A percentile compares a stretch with the other conserved stretches of the same genome.
Evolutionary conservation across 1,284 basidiomycete genomes (phyloP).

Genomic region (Trametes pubescens): DNA sequence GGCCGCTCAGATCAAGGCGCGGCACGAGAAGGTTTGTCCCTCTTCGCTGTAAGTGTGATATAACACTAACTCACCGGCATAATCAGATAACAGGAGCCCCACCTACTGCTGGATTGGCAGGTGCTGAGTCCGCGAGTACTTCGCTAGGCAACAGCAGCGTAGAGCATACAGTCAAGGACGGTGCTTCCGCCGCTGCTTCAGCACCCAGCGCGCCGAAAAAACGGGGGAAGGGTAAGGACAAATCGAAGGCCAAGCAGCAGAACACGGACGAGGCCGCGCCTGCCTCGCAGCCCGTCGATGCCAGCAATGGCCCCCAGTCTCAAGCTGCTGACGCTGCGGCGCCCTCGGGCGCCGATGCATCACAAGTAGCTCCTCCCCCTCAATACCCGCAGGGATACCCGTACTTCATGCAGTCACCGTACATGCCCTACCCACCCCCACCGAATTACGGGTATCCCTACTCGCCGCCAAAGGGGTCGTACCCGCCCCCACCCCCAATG

Average conservation of each 20-base stretch:
- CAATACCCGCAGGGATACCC: constrained; percentile 35
- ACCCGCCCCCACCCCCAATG: constrained; percentile 29
- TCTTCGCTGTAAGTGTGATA: neutral
- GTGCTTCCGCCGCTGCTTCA: neutral
- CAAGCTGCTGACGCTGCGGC: neutral
- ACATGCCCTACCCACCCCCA: constrained; percentile 39
- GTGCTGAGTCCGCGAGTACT: neutral
- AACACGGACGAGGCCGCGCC: neutral
- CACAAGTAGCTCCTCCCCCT: constrained; percentile 13
- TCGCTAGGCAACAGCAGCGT: too few relatives aligned
- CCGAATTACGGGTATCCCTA: constrained; percentile 32
- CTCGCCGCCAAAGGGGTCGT: constrained; percentile 26
- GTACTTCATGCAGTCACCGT: constrained; percentile 47
- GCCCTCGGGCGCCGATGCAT: neutral
- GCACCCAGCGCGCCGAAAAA: constrained; percentile 19
- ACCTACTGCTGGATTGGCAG: neutral
- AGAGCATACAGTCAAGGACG: neutral
- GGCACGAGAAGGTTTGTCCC: constrained; percentile 14
- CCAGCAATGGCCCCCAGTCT: neutral
- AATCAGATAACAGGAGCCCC: neutral
- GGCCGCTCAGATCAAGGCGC: constrained; percentile 15
- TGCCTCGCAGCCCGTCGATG: neutral
- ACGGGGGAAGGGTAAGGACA: constrained; percentile 22
- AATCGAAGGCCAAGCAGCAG: constrained; percentile 19
- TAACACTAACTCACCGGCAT: neutral